Evolutionary conservation across 2,329 filamentous ascomycete genomes (phyloP), one percentile per base, ranked within the genome.

Genomic region (Talaromyces sp.): DNA sequence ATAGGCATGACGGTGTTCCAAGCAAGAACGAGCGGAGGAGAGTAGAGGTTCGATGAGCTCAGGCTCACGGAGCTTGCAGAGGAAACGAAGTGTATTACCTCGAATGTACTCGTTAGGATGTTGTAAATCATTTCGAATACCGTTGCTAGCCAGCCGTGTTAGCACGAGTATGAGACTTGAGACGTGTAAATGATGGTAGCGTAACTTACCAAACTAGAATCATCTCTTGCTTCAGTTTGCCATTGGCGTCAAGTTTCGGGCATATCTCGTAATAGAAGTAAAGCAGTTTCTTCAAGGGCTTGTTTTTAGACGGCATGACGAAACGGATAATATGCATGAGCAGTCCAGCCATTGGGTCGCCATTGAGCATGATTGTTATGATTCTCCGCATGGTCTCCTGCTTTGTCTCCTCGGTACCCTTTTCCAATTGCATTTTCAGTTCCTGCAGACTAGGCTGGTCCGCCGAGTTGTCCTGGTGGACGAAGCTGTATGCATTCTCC

Each of bases 321-420:
- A 99, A 99, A 74, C 94, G 91, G 75, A 99, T 99, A 71, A 99
- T 99, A 79, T 97, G 94, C 94, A 99, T 99, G 67, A 99, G 86
- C 19, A 99, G 82, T 66, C 91, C 87, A 25, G 92, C 89, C 88
- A 99, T 94, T 40, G 94, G 87, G 72, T 99, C 93, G 66, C 94
- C 94, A 74, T 97, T 97, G 70, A 99, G 85, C 94, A 99, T 97
- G 72, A 97, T 86, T 63, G 90, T 96, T 72, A 97, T 80, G 73
- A 99, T 91, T 79, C 86, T 89, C 85, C 94, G 95, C 91, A 95
- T 95, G 60, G 91, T 96, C 65, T 96, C 91, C 74, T 93, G 82
- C 81, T 97, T 97, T 70, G 84, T 86, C 76, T 96, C 91, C 75
- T 96, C 92, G 62, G 84, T 93, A 66, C 91, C 91, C 80, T 96